Evolutionary conservation across 768 basidiomycete genomes (phyloP).

Genomic region (Tylopilus rubrobrunneus): DNA sequence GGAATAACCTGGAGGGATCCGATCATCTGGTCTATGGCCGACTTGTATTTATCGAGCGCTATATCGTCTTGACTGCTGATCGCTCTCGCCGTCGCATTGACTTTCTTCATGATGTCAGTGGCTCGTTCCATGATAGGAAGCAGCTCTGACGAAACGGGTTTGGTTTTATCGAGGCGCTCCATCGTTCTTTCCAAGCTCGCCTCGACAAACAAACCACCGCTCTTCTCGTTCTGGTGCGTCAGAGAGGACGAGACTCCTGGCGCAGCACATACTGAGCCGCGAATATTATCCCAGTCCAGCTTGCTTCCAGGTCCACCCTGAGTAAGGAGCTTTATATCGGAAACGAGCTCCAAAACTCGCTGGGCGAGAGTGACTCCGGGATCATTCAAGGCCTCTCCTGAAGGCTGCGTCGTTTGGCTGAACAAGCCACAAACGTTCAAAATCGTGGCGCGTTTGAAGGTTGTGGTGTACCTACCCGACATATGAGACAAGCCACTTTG

Average conservation of each 20-base stretch:
- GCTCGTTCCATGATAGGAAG: slow-evolving; percentile 10
- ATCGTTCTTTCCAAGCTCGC: slow-evolving; percentile 9
- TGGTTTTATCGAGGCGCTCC: slow-evolving; percentile 9
- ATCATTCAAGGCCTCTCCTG: slow-evolving; percentile 5
- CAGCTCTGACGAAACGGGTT: slow-evolving; percentile 11
- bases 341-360: slow-evolving; percentile 4
- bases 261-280: slow-evolving; percentile 7
- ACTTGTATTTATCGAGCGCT: slow-evolving; percentile 2
- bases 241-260: neutral
- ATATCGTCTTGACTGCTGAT: neutral
- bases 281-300: slow-evolving; percentile 15
- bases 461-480: too few relatives aligned
- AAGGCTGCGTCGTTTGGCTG: neutral
- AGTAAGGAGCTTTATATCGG: neutral
- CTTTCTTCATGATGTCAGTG: neutral
- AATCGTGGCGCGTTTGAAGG: too few relatives aligned
- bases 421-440: too few relatives aligned
- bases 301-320: slow-evolving; percentile 8
- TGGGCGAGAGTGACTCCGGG: slow-evolving; percentile 4
- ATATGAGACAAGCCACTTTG: neutral
- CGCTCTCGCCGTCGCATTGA: slow-evolving; percentile 5
- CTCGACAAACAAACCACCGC: slow-evolving; percentile 14
- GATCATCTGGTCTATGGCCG: slow-evolving; percentile 9
- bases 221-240: slow-evolving; percentile 1
- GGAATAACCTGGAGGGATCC: neutral